These are phyloP conservation scores for Monilinia vaccinii-corymbosi DNA, from an alignment of 2,329 filamentous ascomycete species.

Conservation along the genomic window DNA sequence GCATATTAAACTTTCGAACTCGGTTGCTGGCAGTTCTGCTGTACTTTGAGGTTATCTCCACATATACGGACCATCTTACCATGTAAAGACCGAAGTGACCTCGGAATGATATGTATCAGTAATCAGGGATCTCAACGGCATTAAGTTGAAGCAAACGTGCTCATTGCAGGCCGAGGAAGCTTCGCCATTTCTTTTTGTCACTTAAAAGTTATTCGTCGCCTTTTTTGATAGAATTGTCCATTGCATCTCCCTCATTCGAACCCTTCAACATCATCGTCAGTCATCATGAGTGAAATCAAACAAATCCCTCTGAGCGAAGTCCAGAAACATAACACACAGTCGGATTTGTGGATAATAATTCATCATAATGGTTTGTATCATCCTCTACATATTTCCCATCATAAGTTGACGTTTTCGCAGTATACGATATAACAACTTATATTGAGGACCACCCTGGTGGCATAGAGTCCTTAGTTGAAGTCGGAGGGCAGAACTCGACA, in stretches of 20 bases:
- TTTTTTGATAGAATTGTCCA: not conserved
- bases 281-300: constrained; percentile 10
- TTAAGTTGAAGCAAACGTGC: not conserved
- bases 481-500: constrained; percentile 68
- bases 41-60: not conserved
- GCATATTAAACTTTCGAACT: not conserved
- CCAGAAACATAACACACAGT: constrained; percentile 38
- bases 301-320: constrained; percentile 33
- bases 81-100: not conserved
- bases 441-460: constrained; percentile 59
- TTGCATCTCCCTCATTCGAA: not conserved
- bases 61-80: not conserved
- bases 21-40: not conserved
- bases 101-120: not conserved
- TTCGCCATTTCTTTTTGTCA: not conserved
- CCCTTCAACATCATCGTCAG: not conserved
- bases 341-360: constrained; percentile 46
- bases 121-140: not conserved
- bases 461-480: constrained; percentile 67
- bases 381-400: not conserved
- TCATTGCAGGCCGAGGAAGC: not conserved
- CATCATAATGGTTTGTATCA: constrained; percentile 41
- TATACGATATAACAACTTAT: constrained; percentile 51
- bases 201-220: not conserved
- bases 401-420: constrained; percentile 27